phyloP scores from a whole-genome alignment of 2,329 filamentous ascomycete genomes.

The Ophiostoma angusticollis region DNA sequence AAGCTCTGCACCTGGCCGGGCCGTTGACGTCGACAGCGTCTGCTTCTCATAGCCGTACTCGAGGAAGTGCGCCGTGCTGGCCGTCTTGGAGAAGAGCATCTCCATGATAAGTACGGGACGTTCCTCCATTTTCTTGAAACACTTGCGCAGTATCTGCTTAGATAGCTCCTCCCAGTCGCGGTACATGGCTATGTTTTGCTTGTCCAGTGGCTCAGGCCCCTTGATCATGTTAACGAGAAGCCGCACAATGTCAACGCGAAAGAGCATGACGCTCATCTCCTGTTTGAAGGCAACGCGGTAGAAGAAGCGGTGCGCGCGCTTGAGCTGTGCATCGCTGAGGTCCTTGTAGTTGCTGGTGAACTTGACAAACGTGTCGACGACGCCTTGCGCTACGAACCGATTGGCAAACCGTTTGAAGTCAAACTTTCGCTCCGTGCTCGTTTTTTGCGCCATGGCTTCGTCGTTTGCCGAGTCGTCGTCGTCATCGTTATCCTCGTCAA shows the following conservation, averaged over 20 bases:
- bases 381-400: conserved; percentile 71
- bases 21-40: conserved; percentile 42
- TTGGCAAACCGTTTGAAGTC: conserved; percentile 76
- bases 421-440: conserved; percentile 77
- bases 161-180: conserved; percentile 87
- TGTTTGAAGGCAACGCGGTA: conserved; percentile 93
- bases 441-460: conserved; percentile 53
- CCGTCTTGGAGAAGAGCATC: conserved; percentile 88
- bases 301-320: conserved; percentile 86
- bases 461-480: conserved; percentile 63
- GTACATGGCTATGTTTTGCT: conserved; percentile 49
- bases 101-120: conserved; percentile 78
- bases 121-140: conserved; percentile 73
- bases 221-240: conserved; percentile 87
- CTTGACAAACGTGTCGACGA: conserved; percentile 76
- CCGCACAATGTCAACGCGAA: conserved; percentile 79
- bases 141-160: conserved; percentile 68
- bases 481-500: conserved; percentile 41
- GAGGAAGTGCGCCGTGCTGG: conserved; percentile 69
- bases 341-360: conserved; percentile 74
- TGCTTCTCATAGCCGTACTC: conserved; percentile 86
- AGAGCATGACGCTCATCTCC: conserved; percentile 77
- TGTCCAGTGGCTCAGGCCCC: conserved; percentile 65
- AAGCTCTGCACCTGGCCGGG: conserved; percentile 64
- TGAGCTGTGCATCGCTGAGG: conserved; percentile 65